Base-by-base conservation (phyloP, 805 yeast genomes). In the Monosporozyma solicola region DNA sequence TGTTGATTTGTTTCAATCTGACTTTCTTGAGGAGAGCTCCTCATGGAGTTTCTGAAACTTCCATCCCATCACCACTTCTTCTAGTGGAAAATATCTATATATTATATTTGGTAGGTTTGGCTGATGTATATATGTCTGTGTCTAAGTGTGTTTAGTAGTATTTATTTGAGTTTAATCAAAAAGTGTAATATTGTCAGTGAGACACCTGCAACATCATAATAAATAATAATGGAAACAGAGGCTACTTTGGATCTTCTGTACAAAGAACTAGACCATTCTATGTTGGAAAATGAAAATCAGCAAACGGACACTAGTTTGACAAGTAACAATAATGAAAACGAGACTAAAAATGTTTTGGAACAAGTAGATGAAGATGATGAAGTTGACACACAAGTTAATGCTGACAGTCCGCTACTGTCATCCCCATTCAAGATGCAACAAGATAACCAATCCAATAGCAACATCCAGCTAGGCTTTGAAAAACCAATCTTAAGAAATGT, bases 221-320 rank as follows among this genome's bases (percentile, higher is more conserved):
- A 8, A 16, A 22, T 11, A 25, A 15, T 20, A 22, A 50, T 51
- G 50, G 52, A 55, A 20, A 32, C 53, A 29, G 56, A 54, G 10
- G 55, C 59, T n/a, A 61, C 67, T 4, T 61, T 66, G 53, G 63
- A 65, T 47, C 59, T 66, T 8, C 47, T 66, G 32, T 50, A 50
- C 24, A 32, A 51, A 59, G 51, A 61, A 27, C 25, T 50, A 5
- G 52, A 50, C 13, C 43, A 50, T 20, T 50, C 52, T 3, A 44
- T 50, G 43, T 11, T 50, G 9, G 52, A 50, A 22, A 49, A 44
- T 29, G 43, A 20, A 20, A 33, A 47, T n/a, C 10, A 20, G 3
- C 27, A 32, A 32, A 6, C 15, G 16, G 16, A 47, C n/a, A 27
- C 24, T 24, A 47, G 49, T 15, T 24, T 22, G 25, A 24, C 22